Base-by-base conservation (phyloP, 192 early-diverging fungal species). In the Lunasporangiospora selenospora region DNA sequence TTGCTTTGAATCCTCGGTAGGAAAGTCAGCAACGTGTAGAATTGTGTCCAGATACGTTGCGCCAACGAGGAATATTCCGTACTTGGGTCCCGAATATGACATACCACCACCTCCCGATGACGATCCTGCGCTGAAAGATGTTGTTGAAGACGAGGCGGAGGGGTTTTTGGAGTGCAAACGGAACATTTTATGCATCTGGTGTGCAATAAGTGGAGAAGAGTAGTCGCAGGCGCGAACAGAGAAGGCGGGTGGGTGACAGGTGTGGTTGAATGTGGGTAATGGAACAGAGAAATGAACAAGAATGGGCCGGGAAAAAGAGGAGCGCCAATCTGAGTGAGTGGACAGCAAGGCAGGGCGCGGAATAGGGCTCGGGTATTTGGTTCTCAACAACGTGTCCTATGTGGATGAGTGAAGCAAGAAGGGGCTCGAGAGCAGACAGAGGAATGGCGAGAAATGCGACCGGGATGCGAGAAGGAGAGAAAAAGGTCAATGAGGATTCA, bases 31-130 rank as follows among this genome's bases (percentile, higher is more conserved):
- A 19, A 90, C 85, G 51, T 81, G 77, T 37, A 90, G 66, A 40
- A 90, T 88, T 16, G 81, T 85, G 56, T 90, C 88, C 30, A 81
- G 62, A 37, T 88, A 90, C 18, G 83, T 69, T 6, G 84, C 78
- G 2, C 88, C 88, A 27, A 83, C 64, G 1, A 85, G 41, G 29
- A 81, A 77, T 3, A 84, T 19, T 23, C 67, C 67, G 33, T 45
- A 37, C 15, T 44, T 61, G 4, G 57, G 31, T 6, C 57, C 54
- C 0, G 57, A 45, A 9, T 53, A 21, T 54, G 8, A 15, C 27
- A n/a, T n/a, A 8, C 31, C 43, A 33, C 16, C 31, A 27, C 37
- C 57, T 10, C 50, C 51, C n/a, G 53, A 56, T 38, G 49, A 58
- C 6, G 56, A 58, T 0, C 38, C n/a, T n/a, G n/a, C 30, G 33